Conservation (phyloP, 257 asterid genomes). For the Galeopsis tetrahit region DNA sequence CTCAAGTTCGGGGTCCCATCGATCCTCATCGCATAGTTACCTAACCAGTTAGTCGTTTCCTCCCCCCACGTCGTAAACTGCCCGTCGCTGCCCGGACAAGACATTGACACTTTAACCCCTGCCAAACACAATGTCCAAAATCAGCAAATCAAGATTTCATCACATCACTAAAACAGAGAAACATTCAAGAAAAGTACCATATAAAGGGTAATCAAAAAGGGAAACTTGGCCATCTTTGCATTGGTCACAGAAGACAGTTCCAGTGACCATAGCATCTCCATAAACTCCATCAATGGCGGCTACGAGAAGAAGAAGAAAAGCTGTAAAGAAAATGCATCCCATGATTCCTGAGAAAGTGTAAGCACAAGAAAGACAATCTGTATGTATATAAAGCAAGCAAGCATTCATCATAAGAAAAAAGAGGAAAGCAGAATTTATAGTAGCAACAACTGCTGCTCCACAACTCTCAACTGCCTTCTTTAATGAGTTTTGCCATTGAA, state of each 20-base stretch:
- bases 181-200: slow-evolving; percentile 45
- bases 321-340: slow-evolving; percentile 53
- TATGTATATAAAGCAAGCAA: slow-evolving; percentile 44
- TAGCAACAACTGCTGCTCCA: slow-evolving; percentile 19
- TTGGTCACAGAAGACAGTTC: slow-evolving; percentile 94
- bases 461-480: slow-evolving; percentile 56
- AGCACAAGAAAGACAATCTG: slow-evolving; percentile 25
- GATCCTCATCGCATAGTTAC: slow-evolving; percentile 65
- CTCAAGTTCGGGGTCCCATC: slow-evolving; percentile 75
- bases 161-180: neutral
- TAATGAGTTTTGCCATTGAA: slow-evolving; percentile 36
- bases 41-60: slow-evolving; percentile 77
- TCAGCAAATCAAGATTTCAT: too few species aligned
- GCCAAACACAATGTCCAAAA: slow-evolving; percentile 21
- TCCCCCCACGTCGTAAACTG: slow-evolving; percentile 58
- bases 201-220: slow-evolving; percentile 74
- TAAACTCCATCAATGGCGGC: slow-evolving; percentile 52
- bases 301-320: slow-evolving; percentile 52
- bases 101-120: slow-evolving; percentile 77
- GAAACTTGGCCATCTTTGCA: slow-evolving; percentile 90
- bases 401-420: neutral
- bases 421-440: slow-evolving; percentile 12
- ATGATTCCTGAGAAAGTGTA: slow-evolving; percentile 36
- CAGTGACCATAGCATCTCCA: slow-evolving; percentile 69
- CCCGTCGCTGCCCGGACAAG: slow-evolving; percentile 80